Percentiles rank a stretch among this genome's conserved stretches.
phyloP scores from a whole-genome alignment of 2,329 filamentous ascomycete species.

The Monilinia vaccinii-corymbosi region DNA sequence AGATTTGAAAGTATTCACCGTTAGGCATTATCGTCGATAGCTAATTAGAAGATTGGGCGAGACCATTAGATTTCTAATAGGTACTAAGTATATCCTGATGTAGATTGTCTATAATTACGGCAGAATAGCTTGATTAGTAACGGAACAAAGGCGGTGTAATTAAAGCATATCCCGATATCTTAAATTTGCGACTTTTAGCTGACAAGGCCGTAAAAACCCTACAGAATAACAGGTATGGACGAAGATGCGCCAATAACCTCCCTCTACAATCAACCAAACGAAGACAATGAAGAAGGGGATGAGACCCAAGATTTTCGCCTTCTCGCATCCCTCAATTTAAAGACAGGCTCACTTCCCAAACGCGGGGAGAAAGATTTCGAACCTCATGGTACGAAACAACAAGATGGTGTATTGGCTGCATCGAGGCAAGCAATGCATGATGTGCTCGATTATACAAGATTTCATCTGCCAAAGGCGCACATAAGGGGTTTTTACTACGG shows the following conservation, averaged over 20 bases:
- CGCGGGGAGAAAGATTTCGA: slow-evolving; percentile 98
- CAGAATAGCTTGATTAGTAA: too few relatives aligned
- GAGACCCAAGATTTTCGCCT: slow-evolving; percentile 83
- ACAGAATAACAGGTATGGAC: slow-evolving; percentile 25
- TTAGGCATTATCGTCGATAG: too few relatives aligned
- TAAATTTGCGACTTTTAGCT: too few relatives aligned
- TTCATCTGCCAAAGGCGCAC: slow-evolving; percentile 60
- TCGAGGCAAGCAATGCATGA: slow-evolving; percentile 85
- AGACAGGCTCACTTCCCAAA: slow-evolving; percentile 59
- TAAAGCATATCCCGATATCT: too few relatives aligned
- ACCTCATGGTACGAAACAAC: slow-evolving; percentile 75
- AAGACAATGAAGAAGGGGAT: slow-evolving; percentile 61
- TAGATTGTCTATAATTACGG: too few relatives aligned
- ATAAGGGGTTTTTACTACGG: slow-evolving; percentile 65
- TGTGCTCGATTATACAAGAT: slow-evolving; percentile 67
- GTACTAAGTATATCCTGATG: too few relatives aligned
- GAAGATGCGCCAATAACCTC: slow-evolving; percentile 29
- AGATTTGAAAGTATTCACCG: too few relatives aligned
- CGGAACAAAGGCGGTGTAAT: too few relatives aligned
- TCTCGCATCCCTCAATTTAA: slow-evolving; percentile 45
- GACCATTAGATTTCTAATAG: too few relatives aligned
- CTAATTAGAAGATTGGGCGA: too few relatives aligned
- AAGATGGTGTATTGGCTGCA: slow-evolving; percentile 67
- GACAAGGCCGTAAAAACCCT: too few relatives aligned
- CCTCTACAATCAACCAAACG: slow-evolving; percentile 20